Conservation (phyloP, 768 basidiomycete genomes). For the Lentinula sp. region DNA sequence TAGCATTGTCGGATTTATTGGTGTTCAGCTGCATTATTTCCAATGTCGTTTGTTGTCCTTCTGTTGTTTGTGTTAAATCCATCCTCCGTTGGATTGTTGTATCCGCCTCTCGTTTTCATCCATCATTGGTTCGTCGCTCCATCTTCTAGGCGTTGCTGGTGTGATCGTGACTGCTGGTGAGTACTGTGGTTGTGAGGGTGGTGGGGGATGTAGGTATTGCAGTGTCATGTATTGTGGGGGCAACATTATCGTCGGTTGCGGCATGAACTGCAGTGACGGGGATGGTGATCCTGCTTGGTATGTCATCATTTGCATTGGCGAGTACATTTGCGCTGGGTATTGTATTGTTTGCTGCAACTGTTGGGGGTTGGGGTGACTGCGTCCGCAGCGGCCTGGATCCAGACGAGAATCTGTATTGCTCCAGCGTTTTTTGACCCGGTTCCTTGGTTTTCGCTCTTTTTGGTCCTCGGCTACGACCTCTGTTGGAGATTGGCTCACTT, state of each 20-base stretch:
- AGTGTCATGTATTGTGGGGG: not conserved
- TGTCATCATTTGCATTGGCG: not conserved
- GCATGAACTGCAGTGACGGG: not conserved
- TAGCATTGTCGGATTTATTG: not conserved
- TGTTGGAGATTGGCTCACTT: not conserved
- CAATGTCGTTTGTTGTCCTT: not conserved
- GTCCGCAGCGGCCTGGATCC: not conserved
- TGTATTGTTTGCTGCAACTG: not conserved
- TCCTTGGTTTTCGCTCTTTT: not conserved
- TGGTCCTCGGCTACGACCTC: not conserved
- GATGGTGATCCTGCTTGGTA: not conserved
- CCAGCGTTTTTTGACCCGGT: too few relatives aligned
- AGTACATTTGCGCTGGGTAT: not conserved
- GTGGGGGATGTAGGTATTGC: not conserved
- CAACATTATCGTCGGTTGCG: not conserved
- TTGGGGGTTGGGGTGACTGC: not conserved
- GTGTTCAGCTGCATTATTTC: not conserved
- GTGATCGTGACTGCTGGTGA: not conserved
- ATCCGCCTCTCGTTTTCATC: not conserved
- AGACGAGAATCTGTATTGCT: too few relatives aligned
- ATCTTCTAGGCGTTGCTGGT: not conserved
- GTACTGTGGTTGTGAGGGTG: not conserved
- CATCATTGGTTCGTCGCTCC: not conserved
- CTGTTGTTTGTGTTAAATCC: not conserved
- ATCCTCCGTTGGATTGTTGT: not conserved